Evolutionary conservation across 768 basidiomycete genomes (phyloP).

Genomic region (Boletus insuetus): DNA sequence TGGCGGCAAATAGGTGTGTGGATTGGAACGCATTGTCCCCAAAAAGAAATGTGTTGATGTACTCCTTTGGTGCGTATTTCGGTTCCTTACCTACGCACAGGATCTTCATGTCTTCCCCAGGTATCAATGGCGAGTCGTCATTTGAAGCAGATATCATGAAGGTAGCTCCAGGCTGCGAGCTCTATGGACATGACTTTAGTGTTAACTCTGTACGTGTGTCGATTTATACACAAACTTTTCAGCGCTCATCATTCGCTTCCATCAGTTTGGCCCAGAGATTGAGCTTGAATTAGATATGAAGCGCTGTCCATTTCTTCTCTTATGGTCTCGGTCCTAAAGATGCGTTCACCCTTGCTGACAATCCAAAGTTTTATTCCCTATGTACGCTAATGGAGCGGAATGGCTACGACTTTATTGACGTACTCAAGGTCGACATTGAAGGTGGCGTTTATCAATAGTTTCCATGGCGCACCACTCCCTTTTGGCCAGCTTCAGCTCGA

Average conservation of each 20-base stretch:
- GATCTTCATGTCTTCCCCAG: conserved; percentile 19
- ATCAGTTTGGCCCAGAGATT: conserved; percentile 46
- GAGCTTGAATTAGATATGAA: conserved; percentile 27
- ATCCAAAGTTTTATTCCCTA: conserved; percentile 24
- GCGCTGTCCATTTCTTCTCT: conserved; percentile 42
- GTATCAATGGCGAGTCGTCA: conserved; percentile 50
- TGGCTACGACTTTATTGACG: conserved; percentile 65
- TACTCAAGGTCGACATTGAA: conserved; percentile 73
- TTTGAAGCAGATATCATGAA: conserved; percentile 47
- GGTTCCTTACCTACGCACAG: neutral
- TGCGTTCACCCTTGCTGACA: conserved; percentile 2
- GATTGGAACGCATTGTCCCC: conserved; percentile 42
- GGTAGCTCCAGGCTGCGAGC: conserved; percentile 30
- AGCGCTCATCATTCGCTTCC: neutral
- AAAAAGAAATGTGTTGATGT: conserved; percentile 47
- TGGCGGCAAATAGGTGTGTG: conserved; percentile 51
- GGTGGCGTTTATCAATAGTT: conserved; percentile 52
- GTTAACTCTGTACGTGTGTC: conserved; percentile 10
- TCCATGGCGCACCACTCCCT: conserved; percentile 48
- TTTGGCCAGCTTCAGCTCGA: conserved; percentile 74
- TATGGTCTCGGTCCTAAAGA: conserved; percentile 45
- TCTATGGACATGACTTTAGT: conserved; percentile 45
- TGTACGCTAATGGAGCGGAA: conserved; percentile 54
- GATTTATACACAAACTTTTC: neutral
- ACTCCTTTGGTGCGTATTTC: conserved; percentile 42